Conservation (phyloP, 1,284 basidiomycete species). For the Puccinia triticina region DNA sequence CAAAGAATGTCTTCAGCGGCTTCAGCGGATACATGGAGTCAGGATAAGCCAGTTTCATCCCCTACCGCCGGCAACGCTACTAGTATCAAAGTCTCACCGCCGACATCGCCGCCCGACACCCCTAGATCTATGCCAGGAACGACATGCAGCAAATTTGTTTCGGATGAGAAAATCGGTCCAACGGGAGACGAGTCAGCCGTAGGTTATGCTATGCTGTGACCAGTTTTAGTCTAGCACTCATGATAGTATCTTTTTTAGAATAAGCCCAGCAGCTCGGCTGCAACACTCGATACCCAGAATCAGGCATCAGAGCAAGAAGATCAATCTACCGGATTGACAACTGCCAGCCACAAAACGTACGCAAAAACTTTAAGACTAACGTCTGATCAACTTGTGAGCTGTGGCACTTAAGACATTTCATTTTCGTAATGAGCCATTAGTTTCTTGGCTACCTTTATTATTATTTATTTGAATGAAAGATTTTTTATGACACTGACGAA, state of each 20-base stretch:
- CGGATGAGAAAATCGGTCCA: not conserved
- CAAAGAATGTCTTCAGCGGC: conserved; percentile 1
- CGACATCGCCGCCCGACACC: conserved; percentile 17
- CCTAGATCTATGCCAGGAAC: conserved; percentile 23
- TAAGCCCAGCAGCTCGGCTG: not conserved
- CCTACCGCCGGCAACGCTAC: not conserved
- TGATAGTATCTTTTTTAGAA: not conserved
- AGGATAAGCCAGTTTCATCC: not conserved
- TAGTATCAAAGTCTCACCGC: conserved; percentile 7
- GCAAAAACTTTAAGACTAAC: conserved; percentile 89
- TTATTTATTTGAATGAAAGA: not conserved
- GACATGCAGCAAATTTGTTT: not conserved
- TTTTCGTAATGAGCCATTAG: not conserved
- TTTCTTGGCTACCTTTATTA: not conserved
- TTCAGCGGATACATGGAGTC: conserved; percentile 20
- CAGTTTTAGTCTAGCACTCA: not conserved
- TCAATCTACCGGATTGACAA: conserved; percentile 31
- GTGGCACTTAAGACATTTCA: not conserved
- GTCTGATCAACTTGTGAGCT: conserved; percentile 74
- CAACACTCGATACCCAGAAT: not conserved
- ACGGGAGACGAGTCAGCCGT: conserved; percentile 23
- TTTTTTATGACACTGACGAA: conserved; percentile 12
- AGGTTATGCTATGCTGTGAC: not conserved
- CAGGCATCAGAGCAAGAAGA: conserved; percentile 55
- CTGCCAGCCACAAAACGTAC: conserved; percentile 65